phyloP scores from a whole-genome alignment of 2,329 filamentous ascomycete species.

The Aspergillus sp. region DNA sequence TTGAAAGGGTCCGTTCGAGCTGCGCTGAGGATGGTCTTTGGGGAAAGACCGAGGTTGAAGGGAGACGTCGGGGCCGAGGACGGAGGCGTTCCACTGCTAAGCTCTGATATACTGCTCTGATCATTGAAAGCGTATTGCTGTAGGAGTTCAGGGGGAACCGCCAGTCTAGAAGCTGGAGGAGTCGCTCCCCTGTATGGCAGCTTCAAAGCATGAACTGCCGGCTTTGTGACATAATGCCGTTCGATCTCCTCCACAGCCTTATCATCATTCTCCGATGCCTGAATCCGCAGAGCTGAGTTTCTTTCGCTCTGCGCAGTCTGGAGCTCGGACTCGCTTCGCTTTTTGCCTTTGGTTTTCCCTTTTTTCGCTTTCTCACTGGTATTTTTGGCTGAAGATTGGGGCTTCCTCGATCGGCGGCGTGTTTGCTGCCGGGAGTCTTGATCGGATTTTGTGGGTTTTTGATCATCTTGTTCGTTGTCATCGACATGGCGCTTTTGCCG shows the following conservation, averaged over 20 bases:
- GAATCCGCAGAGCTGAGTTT: not conserved
- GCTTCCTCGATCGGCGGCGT: constrained; percentile 10
- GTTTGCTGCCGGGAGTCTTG: constrained; percentile 7
- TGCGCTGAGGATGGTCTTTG: constrained; percentile 35
- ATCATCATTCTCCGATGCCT: not conserved
- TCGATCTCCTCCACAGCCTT: not conserved
- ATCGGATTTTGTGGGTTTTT: constrained; percentile 8
- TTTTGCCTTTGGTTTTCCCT: not conserved
- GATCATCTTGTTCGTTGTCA: constrained; percentile 9
- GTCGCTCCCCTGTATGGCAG: not conserved
- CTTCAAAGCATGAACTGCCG: not conserved
- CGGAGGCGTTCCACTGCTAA: constrained; percentile 10
- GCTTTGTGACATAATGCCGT: not conserved
- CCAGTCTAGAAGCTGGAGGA: not conserved
- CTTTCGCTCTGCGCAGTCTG: not conserved
- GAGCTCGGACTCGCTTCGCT: not conserved
- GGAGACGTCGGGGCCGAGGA: constrained; percentile 18
- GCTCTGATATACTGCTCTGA: constrained; percentile 14
- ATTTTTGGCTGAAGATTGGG: not conserved
- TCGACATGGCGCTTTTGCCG: constrained; percentile 33
- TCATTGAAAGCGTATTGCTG: constrained; percentile 4
- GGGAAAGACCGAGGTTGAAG: constrained; percentile 21
- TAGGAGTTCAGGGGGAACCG: not conserved
- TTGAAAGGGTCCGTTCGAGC: constrained; percentile 41
- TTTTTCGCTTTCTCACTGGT: not conserved